Evolutionary conservation across 768 basidiomycete species (phyloP), one percentile per base, ranked within the genome.

Genomic region (Suillus subluteus): DNA sequence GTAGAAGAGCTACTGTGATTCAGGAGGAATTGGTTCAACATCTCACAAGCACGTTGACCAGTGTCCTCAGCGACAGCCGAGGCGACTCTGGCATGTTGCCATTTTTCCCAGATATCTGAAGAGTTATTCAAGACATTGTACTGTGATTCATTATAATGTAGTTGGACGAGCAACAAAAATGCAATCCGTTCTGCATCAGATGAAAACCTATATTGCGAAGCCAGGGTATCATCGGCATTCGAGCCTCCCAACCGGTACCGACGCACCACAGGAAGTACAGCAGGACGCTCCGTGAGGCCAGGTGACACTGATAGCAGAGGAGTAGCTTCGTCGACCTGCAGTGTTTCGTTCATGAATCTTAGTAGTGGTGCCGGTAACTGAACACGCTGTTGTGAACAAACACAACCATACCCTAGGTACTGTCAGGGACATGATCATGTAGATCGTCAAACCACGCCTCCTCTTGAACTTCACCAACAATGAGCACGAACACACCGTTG

Each of bases 401-500:
- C 64, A 64, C 63, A 65, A 62, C 58, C 56, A 62, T 44, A 35
- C 38, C 37, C 58, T 40, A 37, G 26, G 48, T 13, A 50, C 48
- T 5, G 48, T 50, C 50, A 30, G 7, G 26, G 16, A 30, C 16
- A 30, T 18, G 4, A 35, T 30, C 9, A 30, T 18, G 30, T 32
- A 11, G 18, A 52, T 52, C n/a, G 32, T 62, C 46, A 32, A 12
- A 43, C 44, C 40, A 37, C 23, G 35, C 30, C 52, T 23, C 30
- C 52, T 23, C 48, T 65, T 30, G 54, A 65, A 23, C 43, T 63
- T 32, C 46, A 26, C 50, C 46, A 21, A 58, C 40, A 41, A 91
- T 90, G 89, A 87, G 84, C 78, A 81, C 80, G 62, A 79, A 83
- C 37, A 84, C 88, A 38, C 91, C 92, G 26, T 80, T 94, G 61